Base-by-base conservation (phyloP, 148 eudicot genomes). In the Cornus kousa region DNA sequence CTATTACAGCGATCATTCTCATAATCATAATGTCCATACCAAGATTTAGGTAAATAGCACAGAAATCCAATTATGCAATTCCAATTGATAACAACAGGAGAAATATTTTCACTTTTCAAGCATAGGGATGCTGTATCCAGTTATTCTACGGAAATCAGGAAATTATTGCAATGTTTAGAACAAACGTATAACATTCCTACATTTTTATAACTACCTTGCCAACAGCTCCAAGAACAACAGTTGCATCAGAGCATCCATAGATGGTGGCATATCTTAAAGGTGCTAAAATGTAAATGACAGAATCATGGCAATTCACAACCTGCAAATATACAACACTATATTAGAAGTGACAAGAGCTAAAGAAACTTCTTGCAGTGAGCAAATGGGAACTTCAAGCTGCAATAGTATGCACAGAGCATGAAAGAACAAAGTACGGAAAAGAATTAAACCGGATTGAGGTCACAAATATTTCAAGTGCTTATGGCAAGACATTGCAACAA, bases 221-320 rank as follows among this genome's bases (percentile, higher is more conserved):
- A 81, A 96, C 93, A 48, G 99, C 99, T 74, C 99, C 99, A 33
- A 96, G 91, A 82, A 96, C 88, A 74, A 96, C 87, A 73, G 99
- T 96, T 23, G 98, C 88, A 86, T 96, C 99, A 72, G 99, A 96
- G 85, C 97, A 96, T 79, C 99, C 99, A 87, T 93, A 96, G 67
- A 96, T 77, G 70, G 95, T 92, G 82, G 98, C 99, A 81, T 88
- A 96, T 83, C 82, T 91, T 75, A 96, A 78, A 65, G 99, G 99
- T 75, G 95, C 99, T 76, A 96, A 86, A 57, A 96, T 87, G 82
- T 96, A 96, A 62, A 96, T 92, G 40, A 91, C 93, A 5, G 97
- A 92, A 79, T 96, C 99, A 59, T 95, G 99, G 83, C 99, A 93
- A 79, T 95, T 93, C 60, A 93, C 80, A 16, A 93, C 92, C 98